phyloP scores from a whole-genome alignment of 2,329 filamentous ascomycete genomes.

The Botrytis galanthina region DNA sequence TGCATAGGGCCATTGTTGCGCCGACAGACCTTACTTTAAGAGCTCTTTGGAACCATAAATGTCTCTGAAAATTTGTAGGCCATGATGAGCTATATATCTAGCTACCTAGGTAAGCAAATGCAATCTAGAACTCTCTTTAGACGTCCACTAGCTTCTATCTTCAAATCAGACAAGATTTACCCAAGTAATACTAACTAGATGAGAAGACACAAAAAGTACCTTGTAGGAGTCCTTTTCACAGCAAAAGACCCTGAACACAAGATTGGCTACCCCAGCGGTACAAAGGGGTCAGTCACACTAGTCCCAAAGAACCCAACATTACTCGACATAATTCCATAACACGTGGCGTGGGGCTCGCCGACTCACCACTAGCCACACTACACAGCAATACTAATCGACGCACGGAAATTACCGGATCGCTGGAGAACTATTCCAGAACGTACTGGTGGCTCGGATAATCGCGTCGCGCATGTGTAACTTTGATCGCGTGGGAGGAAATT shows the following conservation, averaged over 20 bases:
- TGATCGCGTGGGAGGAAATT: neutral
- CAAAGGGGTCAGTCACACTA: neutral
- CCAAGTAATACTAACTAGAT: neutral
- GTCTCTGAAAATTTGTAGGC: neutral
- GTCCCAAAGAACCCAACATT: neutral
- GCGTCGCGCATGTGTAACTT: neutral
- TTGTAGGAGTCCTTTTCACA: neutral
- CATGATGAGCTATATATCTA: neutral
- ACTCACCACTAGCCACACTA: neutral
- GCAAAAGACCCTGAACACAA: too few species aligned
- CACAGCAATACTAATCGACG: neutral
- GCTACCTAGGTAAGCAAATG: neutral
- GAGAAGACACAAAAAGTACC: neutral
- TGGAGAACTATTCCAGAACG: neutral
- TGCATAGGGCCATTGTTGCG: neutral
- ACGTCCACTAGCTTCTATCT: neutral
- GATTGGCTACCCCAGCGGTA: neutral
- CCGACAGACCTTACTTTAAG: neutral
- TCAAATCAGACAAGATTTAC: neutral
- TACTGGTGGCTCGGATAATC: neutral
- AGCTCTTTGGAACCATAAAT: neutral
- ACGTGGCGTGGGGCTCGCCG: neutral
- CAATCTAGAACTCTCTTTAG: neutral
- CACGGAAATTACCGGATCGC: neutral
- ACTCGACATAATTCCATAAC: neutral